These are phyloP conservation scores for Graphium sp. DNA, from an alignment of 2,329 filamentous ascomycete species.

Conservation along the genomic window DNA sequence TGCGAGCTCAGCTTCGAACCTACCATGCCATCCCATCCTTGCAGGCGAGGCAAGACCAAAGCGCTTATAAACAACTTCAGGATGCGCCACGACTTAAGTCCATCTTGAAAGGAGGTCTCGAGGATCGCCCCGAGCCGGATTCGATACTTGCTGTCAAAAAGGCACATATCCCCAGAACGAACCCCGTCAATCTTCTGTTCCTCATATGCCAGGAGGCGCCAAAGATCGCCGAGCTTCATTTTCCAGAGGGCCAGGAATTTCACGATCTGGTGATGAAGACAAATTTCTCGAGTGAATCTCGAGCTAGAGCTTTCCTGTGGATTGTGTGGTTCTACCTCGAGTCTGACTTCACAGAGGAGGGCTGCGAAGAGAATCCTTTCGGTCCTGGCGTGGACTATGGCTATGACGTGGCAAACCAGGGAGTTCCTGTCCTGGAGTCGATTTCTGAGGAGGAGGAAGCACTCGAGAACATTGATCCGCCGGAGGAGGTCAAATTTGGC, in stretches of 20 bases:
- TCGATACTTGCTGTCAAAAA: slow-evolving; percentile 70
- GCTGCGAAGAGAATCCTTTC: slow-evolving; percentile 81
- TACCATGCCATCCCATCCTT: slow-evolving; percentile 96
- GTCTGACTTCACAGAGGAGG: slow-evolving; percentile 81
- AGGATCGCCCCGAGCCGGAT: slow-evolving; percentile 71
- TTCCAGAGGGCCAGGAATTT: slow-evolving; percentile 72
- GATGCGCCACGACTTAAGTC: slow-evolving; percentile 93
- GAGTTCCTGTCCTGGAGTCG: slow-evolving; percentile 48
- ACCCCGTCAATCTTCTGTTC: slow-evolving; percentile 94
- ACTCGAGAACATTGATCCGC: slow-evolving; percentile 58
- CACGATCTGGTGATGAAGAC: slow-evolving; percentile 93
- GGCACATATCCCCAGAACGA: slow-evolving; percentile 54
- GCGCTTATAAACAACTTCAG: slow-evolving; percentile 94
- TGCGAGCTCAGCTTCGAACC: slow-evolving; percentile 92
- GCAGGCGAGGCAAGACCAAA: slow-evolving; percentile 85
- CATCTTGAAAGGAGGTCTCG: slow-evolving; percentile 89
- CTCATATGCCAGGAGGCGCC: slow-evolving; percentile 79
- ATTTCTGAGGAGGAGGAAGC: slow-evolving; percentile 50
- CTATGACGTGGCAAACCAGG: slow-evolving; percentile 47
- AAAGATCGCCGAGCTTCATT: slow-evolving; percentile 86
- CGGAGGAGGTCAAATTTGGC: slow-evolving; percentile 54
- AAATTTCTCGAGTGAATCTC: slow-evolving; percentile 62
- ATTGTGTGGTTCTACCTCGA: slow-evolving; percentile 99
- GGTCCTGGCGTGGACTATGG: slow-evolving; percentile 53
- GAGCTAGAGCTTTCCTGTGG: slow-evolving; percentile 85